These are phyloP conservation scores for Epichloe sibirici DNA, from an alignment of 2,329 filamentous ascomycete species.

Conservation along the genomic window DNA sequence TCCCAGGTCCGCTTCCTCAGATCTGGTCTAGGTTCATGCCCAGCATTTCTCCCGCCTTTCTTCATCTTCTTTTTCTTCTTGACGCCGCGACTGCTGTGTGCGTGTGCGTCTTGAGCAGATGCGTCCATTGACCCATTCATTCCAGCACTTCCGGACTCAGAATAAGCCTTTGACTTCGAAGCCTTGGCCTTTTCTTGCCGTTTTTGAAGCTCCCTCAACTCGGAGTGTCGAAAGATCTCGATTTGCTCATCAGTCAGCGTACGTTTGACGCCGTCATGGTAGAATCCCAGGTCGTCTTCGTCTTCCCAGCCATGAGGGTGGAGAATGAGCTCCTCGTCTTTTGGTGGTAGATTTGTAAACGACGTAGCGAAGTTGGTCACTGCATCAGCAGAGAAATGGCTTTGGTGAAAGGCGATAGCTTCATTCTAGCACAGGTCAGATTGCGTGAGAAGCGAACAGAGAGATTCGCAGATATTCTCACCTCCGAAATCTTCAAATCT, in stretches of 20 bases:
- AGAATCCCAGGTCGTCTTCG: conserved; percentile 71
- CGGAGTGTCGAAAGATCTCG: conserved; percentile 78
- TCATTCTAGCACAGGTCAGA: conserved; percentile 37
- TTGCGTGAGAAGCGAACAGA: neutral
- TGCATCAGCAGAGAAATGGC: conserved; percentile 43
- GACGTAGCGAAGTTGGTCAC: conserved; percentile 31
- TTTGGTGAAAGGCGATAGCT: conserved; percentile 42
- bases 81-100: conserved; percentile 1
- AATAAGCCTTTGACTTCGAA: neutral
- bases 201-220: conserved; percentile 61
- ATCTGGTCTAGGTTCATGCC: conserved; percentile 42
- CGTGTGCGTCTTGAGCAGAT: neutral
- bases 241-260: conserved; percentile 89
- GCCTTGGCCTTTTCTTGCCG: conserved; percentile 27
- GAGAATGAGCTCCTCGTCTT: conserved; percentile 8
- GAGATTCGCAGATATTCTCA: neutral
- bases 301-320: neutral
- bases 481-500: conserved; percentile 1
- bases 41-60: conserved; percentile 24
- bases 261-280: conserved; percentile 73
- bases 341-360: conserved; percentile 27
- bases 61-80: conserved; percentile 29
- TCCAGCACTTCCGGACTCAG: neutral
- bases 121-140: neutral
- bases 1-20: conserved; percentile 57